Evolutionary conservation across 1,139 yeast genomes (phyloP).

Genomic region (Candida neerlandica): DNA sequence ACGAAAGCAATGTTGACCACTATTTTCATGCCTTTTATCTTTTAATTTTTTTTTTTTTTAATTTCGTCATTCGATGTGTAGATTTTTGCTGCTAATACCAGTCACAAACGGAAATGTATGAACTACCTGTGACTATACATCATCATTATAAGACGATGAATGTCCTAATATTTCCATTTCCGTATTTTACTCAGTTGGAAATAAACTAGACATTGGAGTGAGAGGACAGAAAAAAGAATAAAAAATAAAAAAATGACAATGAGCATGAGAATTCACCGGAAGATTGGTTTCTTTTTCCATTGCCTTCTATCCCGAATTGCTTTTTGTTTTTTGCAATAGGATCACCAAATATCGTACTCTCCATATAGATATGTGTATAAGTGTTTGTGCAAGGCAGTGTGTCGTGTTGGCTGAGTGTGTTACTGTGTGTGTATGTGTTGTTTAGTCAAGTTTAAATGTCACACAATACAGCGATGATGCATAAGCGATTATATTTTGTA

Average conservation of each 20-base stretch:
- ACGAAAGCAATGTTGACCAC: neutral
- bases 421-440: neutral
- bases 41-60: neutral
- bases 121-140: neutral
- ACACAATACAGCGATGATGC: neutral
- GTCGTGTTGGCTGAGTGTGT: neutral
- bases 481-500: slow-evolving; percentile 4
- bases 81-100: neutral
- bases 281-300: neutral
- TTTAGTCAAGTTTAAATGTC: neutral
- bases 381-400: neutral
- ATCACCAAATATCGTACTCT: neutral
- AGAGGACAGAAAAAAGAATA: neutral
- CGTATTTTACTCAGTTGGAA: neutral
- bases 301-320: neutral
- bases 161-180: neutral
- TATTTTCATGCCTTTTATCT: neutral
- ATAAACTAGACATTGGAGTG: too few relatives aligned
- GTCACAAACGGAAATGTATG: neutral
- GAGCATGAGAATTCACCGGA: neutral
- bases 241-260: neutral
- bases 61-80: neutral
- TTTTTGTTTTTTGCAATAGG: too few relatives aligned
- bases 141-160: neutral
- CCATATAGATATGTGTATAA: neutral